Conservation (phyloP, 371 early-diverging fungal genomes). For the Fennellomyces sp. region DNA sequence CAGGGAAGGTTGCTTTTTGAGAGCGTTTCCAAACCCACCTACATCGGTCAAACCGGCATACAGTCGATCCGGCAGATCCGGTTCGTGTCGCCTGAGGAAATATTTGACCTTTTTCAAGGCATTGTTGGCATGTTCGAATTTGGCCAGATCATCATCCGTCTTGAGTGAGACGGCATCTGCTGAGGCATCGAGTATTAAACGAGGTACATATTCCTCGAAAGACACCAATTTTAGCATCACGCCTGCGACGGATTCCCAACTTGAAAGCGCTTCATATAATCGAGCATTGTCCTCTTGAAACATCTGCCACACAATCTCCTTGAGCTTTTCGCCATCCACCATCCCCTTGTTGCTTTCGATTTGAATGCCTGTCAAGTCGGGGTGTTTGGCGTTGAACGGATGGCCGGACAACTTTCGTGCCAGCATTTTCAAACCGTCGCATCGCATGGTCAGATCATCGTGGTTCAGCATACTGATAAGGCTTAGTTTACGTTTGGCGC, state of each 20-base stretch:
- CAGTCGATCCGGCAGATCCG: constrained; percentile 26
- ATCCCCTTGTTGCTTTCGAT: constrained; percentile 26
- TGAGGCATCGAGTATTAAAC: constrained; percentile 39
- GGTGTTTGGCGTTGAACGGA: constrained; percentile 16
- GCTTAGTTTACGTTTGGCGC: constrained; percentile 35
- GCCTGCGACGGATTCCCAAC: constrained; percentile 35
- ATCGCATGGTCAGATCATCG: constrained; percentile 29
- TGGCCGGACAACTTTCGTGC: constrained; percentile 29
- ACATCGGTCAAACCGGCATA: constrained; percentile 24
- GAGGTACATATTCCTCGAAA: constrained; percentile 42
- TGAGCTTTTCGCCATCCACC: constrained; percentile 33
- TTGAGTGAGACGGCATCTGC: constrained; percentile 24
- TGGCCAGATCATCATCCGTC: constrained; percentile 26
- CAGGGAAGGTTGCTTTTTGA: not conserved
- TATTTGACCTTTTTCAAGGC: constrained; percentile 28
- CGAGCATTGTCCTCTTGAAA: constrained; percentile 29
- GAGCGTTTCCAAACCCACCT: constrained; percentile 23
- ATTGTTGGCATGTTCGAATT: constrained; percentile 21
- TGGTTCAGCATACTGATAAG: constrained; percentile 32
- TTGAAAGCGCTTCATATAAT: constrained; percentile 32
- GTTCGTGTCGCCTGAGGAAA: constrained; percentile 29
- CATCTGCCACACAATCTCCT: constrained; percentile 20
- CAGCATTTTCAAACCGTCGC: constrained; percentile 34
- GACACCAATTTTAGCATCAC: constrained; percentile 36
- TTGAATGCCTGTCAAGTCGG: constrained; percentile 22